A percentile compares a stretch with the other conserved stretches of the same genome.
Evolutionary conservation across 2,329 filamentous ascomycete species (phyloP).

Genomic region (Penicillium sp.): DNA sequence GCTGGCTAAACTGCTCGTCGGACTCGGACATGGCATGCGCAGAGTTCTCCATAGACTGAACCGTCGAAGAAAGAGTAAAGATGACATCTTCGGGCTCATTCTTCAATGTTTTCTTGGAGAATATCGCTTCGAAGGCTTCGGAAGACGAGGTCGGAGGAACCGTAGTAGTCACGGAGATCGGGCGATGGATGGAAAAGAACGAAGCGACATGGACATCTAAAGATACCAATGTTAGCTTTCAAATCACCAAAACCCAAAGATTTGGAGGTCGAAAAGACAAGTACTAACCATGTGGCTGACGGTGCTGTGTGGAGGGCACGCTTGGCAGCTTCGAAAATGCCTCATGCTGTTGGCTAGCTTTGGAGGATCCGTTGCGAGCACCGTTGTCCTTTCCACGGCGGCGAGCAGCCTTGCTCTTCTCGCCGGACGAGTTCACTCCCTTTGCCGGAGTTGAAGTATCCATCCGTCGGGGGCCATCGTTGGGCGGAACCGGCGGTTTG

Average conservation of each 20-base stretch:
- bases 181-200: conserved; percentile 94
- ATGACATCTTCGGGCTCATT: conserved; percentile 54
- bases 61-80: conserved; percentile 54
- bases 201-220: conserved; percentile 79
- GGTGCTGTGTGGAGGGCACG: conserved; percentile 46
- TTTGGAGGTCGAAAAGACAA: background rate
- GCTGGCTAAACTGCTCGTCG: conserved; percentile 32
- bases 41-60: conserved; percentile 41
- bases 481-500: conserved; percentile 44
- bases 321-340: conserved; percentile 43
- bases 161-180: conserved; percentile 78
- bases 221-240: conserved; percentile 3
- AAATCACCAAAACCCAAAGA: background rate
- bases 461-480: conserved; percentile 41
- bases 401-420: conserved; percentile 34
- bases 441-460: conserved; percentile 39
- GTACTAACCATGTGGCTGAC: conserved; percentile 45
- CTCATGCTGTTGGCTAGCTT: conserved; percentile 35
- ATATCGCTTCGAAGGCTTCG: conserved; percentile 78
- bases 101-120: conserved; percentile 52
- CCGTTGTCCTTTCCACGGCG: conserved; percentile 35
- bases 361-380: conserved; percentile 29
- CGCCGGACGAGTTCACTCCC: conserved; percentile 34
- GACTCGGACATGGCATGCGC: conserved; percentile 30
- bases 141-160: conserved; percentile 67